Percentiles rank a stretch among this genome's conserved stretches.
phyloP scores from a whole-genome alignment of 805 yeast species.

The Lachancea sp. region DNA sequence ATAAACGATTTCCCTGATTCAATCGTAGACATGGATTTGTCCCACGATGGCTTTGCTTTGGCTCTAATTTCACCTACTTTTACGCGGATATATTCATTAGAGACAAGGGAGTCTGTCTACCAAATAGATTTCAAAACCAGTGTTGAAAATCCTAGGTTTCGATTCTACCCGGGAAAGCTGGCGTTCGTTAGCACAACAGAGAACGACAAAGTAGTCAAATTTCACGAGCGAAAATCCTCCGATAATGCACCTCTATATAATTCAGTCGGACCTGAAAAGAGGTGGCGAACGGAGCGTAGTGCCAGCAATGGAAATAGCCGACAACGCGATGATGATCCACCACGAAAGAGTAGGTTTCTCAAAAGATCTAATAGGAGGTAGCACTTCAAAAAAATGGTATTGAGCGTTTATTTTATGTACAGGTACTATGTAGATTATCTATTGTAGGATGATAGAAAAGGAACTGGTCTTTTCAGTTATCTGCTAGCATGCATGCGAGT shows the following conservation, averaged over 20 bases:
- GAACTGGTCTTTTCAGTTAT: conserved; percentile 13
- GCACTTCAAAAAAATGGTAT: not conserved
- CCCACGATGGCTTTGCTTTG: conserved; percentile 22
- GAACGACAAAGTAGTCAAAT: conserved; percentile 18
- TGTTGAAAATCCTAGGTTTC: conserved; percentile 7
- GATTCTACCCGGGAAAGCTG: conserved; percentile 24
- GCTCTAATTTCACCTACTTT: conserved; percentile 9
- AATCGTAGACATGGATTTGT: conserved; percentile 20
- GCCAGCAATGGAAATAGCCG: not conserved
- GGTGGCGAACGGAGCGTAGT: not conserved
- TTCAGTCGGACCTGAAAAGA: not conserved
- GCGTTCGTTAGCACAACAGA: conserved; percentile 20
- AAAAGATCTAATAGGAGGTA: conserved; percentile 5
- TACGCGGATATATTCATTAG: conserved; percentile 1
- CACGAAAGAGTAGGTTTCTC: conserved; percentile 3
- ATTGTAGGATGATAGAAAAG: not conserved
- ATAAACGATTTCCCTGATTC: conserved; percentile 18
- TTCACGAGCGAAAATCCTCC: conserved; percentile 1
- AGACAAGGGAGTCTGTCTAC: not conserved
- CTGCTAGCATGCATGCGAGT: conserved; percentile 38
- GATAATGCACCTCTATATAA: not conserved
- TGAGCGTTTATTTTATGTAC: conserved; percentile 8
- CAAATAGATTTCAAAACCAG: not conserved
- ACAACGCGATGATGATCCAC: conserved; percentile 3
- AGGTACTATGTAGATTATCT: conserved; percentile 4